These are phyloP conservation scores for Durotheca rogersii DNA, from an alignment of 495 filamentous ascomycete species.

Conservation along the genomic window DNA sequence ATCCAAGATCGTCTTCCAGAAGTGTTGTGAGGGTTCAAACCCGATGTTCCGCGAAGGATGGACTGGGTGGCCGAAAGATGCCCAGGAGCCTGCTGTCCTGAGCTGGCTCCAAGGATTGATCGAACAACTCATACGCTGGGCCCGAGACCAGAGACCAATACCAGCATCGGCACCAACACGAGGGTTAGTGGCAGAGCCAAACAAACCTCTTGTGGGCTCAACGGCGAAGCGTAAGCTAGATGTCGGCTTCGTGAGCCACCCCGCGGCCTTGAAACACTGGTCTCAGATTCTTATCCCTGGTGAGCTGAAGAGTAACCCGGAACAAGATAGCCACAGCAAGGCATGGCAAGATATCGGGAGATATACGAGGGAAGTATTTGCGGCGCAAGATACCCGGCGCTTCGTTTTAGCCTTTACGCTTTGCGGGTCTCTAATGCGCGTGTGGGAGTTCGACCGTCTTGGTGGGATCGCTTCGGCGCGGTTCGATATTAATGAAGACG, in stretches of 20 bases:
- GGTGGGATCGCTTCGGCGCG: conserved; percentile 45
- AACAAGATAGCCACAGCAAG: conserved; percentile 35
- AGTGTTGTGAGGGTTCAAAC: conserved; percentile 36
- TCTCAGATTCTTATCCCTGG: conserved; percentile 47
- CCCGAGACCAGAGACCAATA: conserved; percentile 14
- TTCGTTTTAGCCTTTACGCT: conserved; percentile 52
- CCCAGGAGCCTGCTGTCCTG: conserved; percentile 35
- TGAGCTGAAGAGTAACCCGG: conserved; percentile 51
- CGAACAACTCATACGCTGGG: conserved; percentile 37
- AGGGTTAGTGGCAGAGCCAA: conserved; percentile 35
- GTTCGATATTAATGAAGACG: conserved; percentile 51
- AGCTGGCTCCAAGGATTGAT: conserved; percentile 40
- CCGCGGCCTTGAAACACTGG: conserved; percentile 39
- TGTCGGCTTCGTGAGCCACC: conserved; percentile 44
- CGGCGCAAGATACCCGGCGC: conserved; percentile 47
- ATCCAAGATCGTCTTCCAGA: conserved; percentile 39
- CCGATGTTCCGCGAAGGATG: conserved; percentile 33
- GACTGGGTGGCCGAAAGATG: conserved; percentile 36
- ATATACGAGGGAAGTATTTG: conserved; percentile 49
- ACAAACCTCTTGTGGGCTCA: conserved; percentile 39
- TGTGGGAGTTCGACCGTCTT: conserved; percentile 50
- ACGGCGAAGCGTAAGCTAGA: conserved; percentile 42
- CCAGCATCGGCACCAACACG: conserved; percentile 34
- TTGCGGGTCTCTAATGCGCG: conserved; percentile 35
- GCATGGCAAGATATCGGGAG: conserved; percentile 43